Evolutionary conservation across 1,284 basidiomycete species (phyloP), one percentile per base, ranked within the genome.

Genomic region (Fomitopsis pinicola): DNA sequence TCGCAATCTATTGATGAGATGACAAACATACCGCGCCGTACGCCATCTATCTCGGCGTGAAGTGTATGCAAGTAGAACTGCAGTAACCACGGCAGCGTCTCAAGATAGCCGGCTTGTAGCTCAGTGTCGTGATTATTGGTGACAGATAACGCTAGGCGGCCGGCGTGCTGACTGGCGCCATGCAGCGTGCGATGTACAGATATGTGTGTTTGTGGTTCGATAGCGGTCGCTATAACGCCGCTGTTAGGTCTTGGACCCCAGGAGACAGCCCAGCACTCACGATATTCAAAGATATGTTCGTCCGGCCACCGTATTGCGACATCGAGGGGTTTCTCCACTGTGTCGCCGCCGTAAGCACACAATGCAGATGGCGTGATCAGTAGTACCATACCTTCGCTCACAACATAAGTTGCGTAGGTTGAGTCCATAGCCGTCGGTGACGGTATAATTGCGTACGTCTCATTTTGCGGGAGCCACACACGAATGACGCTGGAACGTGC

Each of bases 81-180:
- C 55, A 98, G 82, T 70, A 95, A 89, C 88, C 95, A 97, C 3
- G 97, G 97, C 81, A 97, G 88, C 1, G 91, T 90, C 74, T 99
- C 97, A 58, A 94, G 83, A 76, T 97, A 98, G 8, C 90, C 75
- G 0, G 89, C 81, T 35, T 81, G 76, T 36, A 89, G 74, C 1
- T 81, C 71, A 0, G 72, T 66, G 6, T 81, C 69, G 19, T 78
- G 77, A 58, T 86, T 81, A 72, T 98, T 98, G 15, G 73, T 80
- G 55, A 98, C 75, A 26, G 81, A 79, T 7, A 97, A 75, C 38
- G 83, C 82, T 17, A 99, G 84, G 30, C 82, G 80, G 1, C 94
- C 94, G 62, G 78, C 84, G 28, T 84, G 89, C 71, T 97, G 96
- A 57, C 86, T 88, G 9, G 87, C 80, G 5, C 94, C 91, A 42